Conservation (phyloP, 1,284 basidiomycete species). For the Leccinum solheimii region DNA sequence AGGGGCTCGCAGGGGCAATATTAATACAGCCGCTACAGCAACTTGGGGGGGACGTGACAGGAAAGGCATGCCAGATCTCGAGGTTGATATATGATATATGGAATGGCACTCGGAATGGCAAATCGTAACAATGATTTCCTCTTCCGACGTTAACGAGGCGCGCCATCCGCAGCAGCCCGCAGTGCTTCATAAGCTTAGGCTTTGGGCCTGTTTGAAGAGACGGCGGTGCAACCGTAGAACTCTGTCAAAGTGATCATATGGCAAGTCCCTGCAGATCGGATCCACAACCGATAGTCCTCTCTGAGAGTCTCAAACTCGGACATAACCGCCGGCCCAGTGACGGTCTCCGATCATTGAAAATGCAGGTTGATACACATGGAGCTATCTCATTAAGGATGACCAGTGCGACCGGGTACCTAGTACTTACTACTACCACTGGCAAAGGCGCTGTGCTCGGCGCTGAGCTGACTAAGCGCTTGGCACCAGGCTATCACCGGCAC, state of each 20-base stretch:
- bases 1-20: neutral
- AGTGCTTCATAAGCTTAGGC: neutral
- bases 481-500: neutral
- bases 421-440: neutral
- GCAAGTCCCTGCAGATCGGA: neutral
- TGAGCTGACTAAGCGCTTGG: neutral
- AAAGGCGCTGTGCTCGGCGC: neutral
- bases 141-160: neutral
- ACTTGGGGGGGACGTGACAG: neutral
- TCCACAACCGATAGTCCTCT: neutral
- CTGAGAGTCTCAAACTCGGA: neutral
- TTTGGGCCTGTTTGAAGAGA: neutral
- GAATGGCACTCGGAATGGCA: slow-evolving; percentile 4
- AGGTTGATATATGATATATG: slow-evolving; percentile 10
- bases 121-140: neutral
- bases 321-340: neutral
- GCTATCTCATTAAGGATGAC: neutral
- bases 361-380: neutral
- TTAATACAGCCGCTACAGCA: neutral
- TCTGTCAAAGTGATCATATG: neutral
- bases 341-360: neutral
- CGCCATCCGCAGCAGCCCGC: neutral
- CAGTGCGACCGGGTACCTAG: neutral
- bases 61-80: neutral
- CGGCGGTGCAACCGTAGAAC: too few species aligned